phyloP scores from a whole-genome alignment of 176 grass and related monocot genomes.

The Metroxylon sagu region DNA sequence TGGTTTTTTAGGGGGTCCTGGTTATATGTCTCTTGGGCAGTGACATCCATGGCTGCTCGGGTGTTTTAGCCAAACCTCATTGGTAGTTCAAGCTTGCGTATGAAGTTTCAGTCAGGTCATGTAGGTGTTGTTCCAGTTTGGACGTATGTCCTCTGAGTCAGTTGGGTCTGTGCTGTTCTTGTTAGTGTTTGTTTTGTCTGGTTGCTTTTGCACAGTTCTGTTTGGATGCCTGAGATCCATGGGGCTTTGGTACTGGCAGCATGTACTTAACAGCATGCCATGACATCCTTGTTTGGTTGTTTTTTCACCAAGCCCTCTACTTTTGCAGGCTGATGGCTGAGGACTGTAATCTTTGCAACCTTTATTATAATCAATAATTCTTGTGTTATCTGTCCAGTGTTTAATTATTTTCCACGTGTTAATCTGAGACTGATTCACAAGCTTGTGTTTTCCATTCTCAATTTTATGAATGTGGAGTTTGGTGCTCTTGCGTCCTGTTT shows the following conservation, averaged over 20 bases:
- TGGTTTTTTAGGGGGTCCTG: conserved; percentile 7
- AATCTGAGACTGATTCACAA: too few species aligned
- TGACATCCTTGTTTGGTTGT: conserved; percentile 65
- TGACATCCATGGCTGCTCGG: not conserved
- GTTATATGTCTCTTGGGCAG: conserved; percentile 17
- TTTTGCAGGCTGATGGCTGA: conserved; percentile 59
- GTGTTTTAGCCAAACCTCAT: conserved; percentile 11
- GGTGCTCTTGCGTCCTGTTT: too few species aligned
- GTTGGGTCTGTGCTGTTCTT: not conserved
- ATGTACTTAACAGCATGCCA: conserved; percentile 27
- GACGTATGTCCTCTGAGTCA: conserved; percentile 28
- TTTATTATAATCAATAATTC: conserved; percentile 40
- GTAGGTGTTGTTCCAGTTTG: conserved; percentile 16
- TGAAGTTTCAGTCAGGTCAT: conserved; percentile 9
- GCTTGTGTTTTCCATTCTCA: too few species aligned
- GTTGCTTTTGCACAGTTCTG: conserved; percentile 57
- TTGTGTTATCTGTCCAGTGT: not conserved
- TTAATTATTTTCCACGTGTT: too few species aligned
- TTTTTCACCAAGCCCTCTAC: conserved; percentile 57
- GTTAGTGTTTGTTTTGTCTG: conserved; percentile 13
- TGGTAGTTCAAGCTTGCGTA: not conserved
- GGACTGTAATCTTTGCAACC: conserved; percentile 65
- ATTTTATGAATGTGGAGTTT: too few species aligned
- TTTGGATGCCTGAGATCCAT: conserved; percentile 46
- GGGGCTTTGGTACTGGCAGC: conserved; percentile 44